Evolutionary conservation across 164 flowering plant genomes (phyloP).

Genomic region (Litsea cubeba): DNA sequence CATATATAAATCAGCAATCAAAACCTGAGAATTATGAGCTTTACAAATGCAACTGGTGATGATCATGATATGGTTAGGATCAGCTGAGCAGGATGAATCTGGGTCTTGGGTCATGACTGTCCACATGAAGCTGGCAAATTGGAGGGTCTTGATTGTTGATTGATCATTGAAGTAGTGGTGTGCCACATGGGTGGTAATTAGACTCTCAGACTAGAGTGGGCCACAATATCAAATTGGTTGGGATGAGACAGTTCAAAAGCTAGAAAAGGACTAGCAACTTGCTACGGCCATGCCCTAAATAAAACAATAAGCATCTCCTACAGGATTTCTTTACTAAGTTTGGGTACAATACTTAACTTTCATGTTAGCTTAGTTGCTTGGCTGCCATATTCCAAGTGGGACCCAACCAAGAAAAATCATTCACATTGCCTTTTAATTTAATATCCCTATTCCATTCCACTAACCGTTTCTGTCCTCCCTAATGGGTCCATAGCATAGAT

Average conservation of each 20-base stretch:
- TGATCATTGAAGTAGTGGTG: no score
- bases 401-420: not conserved
- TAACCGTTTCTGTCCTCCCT: not conserved
- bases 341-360: no score
- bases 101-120: no score
- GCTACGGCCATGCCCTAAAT: no score
- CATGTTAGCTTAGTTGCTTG: no score
- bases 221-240: not conserved
- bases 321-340: no score
- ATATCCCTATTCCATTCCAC: not conserved
- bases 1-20: not conserved
- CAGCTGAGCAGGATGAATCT: no score
- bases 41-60: no score
- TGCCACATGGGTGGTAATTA: no score
- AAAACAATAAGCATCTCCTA: not conserved
- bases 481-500: not conserved
- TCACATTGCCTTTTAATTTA: not conserved
- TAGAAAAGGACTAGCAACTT: not conserved
- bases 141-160: no score
- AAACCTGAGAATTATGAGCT: not conserved
- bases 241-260: not conserved
- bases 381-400: not conserved
- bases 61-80: no score
- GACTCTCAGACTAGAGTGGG: not conserved
- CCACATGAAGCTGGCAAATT: no score